These are phyloP conservation scores for Talaromyces rugulosus DNA, from an alignment of 2,329 filamentous ascomycete species.

Conservation along the genomic window DNA sequence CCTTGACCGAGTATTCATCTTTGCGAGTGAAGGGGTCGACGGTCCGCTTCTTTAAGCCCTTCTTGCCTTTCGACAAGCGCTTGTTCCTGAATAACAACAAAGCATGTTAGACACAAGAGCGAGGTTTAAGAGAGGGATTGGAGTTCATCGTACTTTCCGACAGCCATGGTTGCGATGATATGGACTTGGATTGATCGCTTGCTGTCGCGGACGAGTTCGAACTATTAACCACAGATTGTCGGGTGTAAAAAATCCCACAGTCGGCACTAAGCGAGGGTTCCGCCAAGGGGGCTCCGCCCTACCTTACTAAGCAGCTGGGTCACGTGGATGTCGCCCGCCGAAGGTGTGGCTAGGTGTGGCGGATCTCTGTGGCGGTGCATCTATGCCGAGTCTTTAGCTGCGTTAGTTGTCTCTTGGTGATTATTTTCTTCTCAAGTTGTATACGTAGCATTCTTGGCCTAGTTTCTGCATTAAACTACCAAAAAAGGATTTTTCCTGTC, in stretches of 20 bases:
- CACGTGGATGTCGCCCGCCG: neutral
- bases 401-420: neutral
- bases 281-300: conserved; percentile 25
- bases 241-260: conserved; percentile 40
- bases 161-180: conserved; percentile 69
- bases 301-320: conserved; percentile 9
- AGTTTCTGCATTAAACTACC: no score
- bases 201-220: conserved; percentile 23
- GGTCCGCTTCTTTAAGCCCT: conserved; percentile 99
- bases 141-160: conserved; percentile 62
- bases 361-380: neutral
- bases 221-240: conserved; percentile 5
- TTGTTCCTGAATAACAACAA: conserved; percentile 69
- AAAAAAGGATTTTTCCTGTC: no score
- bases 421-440: neutral
- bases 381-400: neutral
- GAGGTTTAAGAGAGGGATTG: neutral
- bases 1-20: conserved; percentile 99
- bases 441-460: neutral
- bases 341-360: neutral
- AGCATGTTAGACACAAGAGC: neutral
- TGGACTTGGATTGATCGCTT: conserved; percentile 13
- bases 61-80: conserved; percentile 99
- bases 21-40: conserved; percentile 96
- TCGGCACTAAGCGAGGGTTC: conserved; percentile 40